These are phyloP conservation scores for Trichoderma parareesei DNA, from an alignment of 495 filamentous ascomycete species.

Conservation along the genomic window DNA sequence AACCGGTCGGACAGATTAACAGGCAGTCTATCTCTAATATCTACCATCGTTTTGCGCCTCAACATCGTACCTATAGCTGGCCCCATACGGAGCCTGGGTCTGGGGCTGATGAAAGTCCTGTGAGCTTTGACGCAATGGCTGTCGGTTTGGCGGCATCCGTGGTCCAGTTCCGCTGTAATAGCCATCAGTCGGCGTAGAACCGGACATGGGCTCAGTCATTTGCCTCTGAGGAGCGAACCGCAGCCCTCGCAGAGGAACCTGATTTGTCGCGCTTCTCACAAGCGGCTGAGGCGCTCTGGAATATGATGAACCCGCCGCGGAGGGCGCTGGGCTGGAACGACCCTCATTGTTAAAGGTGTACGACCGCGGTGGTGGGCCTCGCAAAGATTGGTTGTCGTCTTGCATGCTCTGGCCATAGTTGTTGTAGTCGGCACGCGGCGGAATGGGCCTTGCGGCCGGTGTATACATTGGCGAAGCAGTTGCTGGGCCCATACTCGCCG, in stretches of 20 bases:
- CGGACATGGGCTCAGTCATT: slow-evolving; percentile 42
- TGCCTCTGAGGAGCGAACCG: slow-evolving; percentile 36
- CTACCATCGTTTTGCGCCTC: slow-evolving; percentile 21
- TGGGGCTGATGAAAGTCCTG: slow-evolving; percentile 17
- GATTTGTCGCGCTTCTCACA: slow-evolving; percentile 28
- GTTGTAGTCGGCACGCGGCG: not conserved
- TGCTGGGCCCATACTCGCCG: not conserved
- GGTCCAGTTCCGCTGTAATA: slow-evolving; percentile 15
- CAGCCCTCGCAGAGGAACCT: slow-evolving; percentile 25
- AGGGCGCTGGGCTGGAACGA: slow-evolving; percentile 32
- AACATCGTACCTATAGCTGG: slow-evolving; percentile 22
- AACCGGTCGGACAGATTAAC: not conserved
- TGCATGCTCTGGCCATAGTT: not conserved
- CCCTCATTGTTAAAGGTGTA: slow-evolving; percentile 18
- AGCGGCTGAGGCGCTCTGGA: slow-evolving; percentile 18
- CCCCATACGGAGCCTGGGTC: slow-evolving; percentile 14
- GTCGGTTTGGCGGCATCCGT: slow-evolving; percentile 19
- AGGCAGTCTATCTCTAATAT: slow-evolving; percentile 18
- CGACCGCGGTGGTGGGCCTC: slow-evolving; percentile 11
- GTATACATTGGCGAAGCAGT: not conserved
- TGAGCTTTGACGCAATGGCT: slow-evolving; percentile 11
- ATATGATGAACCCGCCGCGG: slow-evolving; percentile 12
- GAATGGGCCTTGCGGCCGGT: not conserved
- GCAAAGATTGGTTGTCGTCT: not conserved
- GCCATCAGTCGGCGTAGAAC: slow-evolving; percentile 11